Evolutionary conservation across 352 stramenopile genomes (phyloP), one percentile per base, ranked within the genome.

Genomic region (Blastocystis sp.): DNA sequence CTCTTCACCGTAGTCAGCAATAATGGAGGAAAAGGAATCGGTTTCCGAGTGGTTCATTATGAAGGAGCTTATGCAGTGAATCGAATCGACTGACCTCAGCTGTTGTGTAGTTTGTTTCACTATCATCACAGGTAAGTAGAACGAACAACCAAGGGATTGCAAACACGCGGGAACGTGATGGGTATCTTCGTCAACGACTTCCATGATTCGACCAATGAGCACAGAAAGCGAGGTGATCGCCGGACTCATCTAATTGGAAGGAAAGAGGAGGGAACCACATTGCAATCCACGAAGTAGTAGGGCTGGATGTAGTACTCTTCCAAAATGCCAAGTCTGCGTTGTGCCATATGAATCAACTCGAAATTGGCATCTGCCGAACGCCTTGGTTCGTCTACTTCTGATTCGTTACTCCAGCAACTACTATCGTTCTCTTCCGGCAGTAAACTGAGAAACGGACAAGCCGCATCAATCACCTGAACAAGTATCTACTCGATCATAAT

Each of bases 261-360:
- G 18, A 1, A 63, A 49, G 8, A 61, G 7, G 6, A 38, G n/a
- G 14, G 21, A n/a, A 40, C 16, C 21, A 81, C 69, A 64, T 81
- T 81, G 14, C 53, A n/a, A 64, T 81, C 63, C 34, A 34, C 42
- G 42, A 81, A 81, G 69, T 81, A 81, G 69, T 81, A 81, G 40
- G 53, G 36, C 24, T 81, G 27, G 27, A 81, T 63, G 27, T 24
- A 57, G 27, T 81, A 81, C 18, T 64, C 18, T 32, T 46, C 42
- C 4, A 32, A 32, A 61, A 81, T 81, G 8, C 69, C 69, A 32
- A 81, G 46, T 44, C 42, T 59, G n/a, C 16, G 24, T 40, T 63
- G 56, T 18, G 40, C 42, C 21, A 81, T 21, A 4, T 81, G 34
- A 42, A 81, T 54, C 9, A 64, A 27, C 40, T 49, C 27, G 40